Conservation (phyloP, 192 early-diverging fungal species). For the Phycomyces blakesleeanus region DNA sequence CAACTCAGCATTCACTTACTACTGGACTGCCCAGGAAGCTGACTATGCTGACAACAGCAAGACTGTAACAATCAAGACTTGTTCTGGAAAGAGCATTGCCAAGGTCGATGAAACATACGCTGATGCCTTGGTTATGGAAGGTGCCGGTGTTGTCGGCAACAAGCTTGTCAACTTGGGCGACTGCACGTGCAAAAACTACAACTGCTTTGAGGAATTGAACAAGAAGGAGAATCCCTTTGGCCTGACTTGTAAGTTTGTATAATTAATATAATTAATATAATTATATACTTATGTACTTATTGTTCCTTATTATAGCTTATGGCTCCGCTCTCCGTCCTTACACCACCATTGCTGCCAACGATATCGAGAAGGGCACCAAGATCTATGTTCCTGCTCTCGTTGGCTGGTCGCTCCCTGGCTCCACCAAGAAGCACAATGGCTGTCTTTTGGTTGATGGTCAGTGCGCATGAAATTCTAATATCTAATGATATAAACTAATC, state of each 20-base stretch:
- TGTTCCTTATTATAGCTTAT: conserved; percentile 12
- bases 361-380: conserved; percentile 31
- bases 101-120: conserved; percentile 28
- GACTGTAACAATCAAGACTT: conserved; percentile 30
- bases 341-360: conserved; percentile 38
- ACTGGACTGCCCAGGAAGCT: conserved; percentile 35
- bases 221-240: conserved; percentile 29
- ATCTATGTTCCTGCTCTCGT: conserved; percentile 34
- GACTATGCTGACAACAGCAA: conserved; percentile 27
- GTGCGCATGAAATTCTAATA: not conserved
- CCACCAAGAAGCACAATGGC: conserved; percentile 34
- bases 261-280: not conserved
- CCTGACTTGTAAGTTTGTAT: conserved; percentile 20
- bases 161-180: conserved; percentile 37
- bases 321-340: conserved; percentile 34
- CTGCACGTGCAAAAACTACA: conserved; percentile 33
- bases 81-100: conserved; percentile 32
- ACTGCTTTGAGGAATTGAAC: conserved; percentile 32
- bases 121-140: conserved; percentile 38
- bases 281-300: not conserved
- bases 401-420: conserved; percentile 35
- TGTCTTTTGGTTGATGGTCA: conserved; percentile 34
- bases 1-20: conserved; percentile 33
- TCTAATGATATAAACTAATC: not conserved
- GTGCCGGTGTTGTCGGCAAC: conserved; percentile 30